These are phyloP conservation scores for Neonectria punicea DNA, from an alignment of 2,329 filamentous ascomycete species.

Conservation along the genomic window DNA sequence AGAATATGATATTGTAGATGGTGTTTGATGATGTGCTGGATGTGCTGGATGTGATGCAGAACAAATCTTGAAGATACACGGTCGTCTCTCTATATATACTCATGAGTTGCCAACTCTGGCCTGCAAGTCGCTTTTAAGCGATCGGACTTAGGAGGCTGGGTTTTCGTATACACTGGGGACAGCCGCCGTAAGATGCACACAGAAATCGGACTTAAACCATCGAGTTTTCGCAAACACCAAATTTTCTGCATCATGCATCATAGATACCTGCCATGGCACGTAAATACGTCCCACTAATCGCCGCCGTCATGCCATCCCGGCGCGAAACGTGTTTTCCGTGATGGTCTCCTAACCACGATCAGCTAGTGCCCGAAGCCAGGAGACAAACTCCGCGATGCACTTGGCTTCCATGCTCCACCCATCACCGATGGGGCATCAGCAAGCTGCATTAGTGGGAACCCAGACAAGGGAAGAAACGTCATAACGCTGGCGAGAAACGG, in stretches of 20 bases:
- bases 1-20: background rate
- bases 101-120: background rate
- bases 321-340: background rate
- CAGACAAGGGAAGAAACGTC: slow-evolving; percentile 8
- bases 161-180: background rate
- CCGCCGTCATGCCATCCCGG: slow-evolving; percentile 9
- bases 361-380: slow-evolving; percentile 6
- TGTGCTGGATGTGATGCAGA: background rate
- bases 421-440: slow-evolving; percentile 18
- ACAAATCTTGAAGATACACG: background rate
- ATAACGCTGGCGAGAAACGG: background rate
- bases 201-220: background rate
- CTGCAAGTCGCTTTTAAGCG: background rate
- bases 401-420: slow-evolving; percentile 7
- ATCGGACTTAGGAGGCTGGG: slow-evolving; percentile 7
- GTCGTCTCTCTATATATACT: slow-evolving; percentile 7
- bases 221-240: background rate
- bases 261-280: background rate
- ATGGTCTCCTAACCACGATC: background rate
- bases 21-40: background rate
- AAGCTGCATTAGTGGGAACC: slow-evolving; percentile 20
- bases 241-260: background rate
- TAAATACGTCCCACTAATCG: slow-evolving; percentile 1
- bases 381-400: background rate
- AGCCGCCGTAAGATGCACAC: background rate